Evolutionary conservation across 768 basidiomycete species (phyloP).

Genomic region (Tylopilus balloui): DNA sequence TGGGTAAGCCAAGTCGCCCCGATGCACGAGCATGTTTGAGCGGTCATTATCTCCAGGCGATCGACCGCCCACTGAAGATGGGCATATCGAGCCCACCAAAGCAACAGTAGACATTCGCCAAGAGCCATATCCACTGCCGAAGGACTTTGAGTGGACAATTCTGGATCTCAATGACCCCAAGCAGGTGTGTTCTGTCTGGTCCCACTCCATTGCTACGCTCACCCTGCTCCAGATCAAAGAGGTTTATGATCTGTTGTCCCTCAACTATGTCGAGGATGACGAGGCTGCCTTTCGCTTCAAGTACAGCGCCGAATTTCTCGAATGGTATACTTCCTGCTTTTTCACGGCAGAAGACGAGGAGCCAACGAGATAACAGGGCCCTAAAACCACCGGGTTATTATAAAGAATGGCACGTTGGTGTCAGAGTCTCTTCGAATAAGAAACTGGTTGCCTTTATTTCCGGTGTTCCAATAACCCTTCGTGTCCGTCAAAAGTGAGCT

Average conservation of each 20-base stretch:
- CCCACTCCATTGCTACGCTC: neutral
- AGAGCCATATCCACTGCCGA: slow-evolving; percentile 83
- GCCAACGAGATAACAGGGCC: slow-evolving; percentile 54
- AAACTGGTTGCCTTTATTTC: slow-evolving; percentile 97
- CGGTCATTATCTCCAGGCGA: slow-evolving; percentile 44
- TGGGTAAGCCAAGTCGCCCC: slow-evolving; percentile 41
- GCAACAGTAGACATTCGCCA: slow-evolving; percentile 77
- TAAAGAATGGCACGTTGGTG: slow-evolving; percentile 94
- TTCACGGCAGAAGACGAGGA: neutral
- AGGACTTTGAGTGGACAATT: slow-evolving; percentile 87
- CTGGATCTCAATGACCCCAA: slow-evolving; percentile 73
- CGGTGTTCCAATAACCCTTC: slow-evolving; percentile 81
- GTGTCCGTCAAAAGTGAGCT: slow-evolving; percentile 79
- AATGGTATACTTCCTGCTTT: slow-evolving; percentile 55
- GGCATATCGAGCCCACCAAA: slow-evolving; percentile 82
- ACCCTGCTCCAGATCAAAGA: slow-evolving; percentile 65
- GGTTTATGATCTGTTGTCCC: slow-evolving; percentile 84
- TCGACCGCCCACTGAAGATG: slow-evolving; percentile 65
- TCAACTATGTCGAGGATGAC: slow-evolving; percentile 96
- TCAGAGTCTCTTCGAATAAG: slow-evolving; percentile 84
- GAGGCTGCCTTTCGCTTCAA: slow-evolving; percentile 96
- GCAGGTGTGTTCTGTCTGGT: slow-evolving; percentile 46
- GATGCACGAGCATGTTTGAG: neutral
- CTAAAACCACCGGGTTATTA: slow-evolving; percentile 89
- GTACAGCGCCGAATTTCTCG: slow-evolving; percentile 90